These are phyloP conservation scores for Citrus reticulata DNA, from an alignment of 345 rosid genomes.

Conservation along the genomic window DNA sequence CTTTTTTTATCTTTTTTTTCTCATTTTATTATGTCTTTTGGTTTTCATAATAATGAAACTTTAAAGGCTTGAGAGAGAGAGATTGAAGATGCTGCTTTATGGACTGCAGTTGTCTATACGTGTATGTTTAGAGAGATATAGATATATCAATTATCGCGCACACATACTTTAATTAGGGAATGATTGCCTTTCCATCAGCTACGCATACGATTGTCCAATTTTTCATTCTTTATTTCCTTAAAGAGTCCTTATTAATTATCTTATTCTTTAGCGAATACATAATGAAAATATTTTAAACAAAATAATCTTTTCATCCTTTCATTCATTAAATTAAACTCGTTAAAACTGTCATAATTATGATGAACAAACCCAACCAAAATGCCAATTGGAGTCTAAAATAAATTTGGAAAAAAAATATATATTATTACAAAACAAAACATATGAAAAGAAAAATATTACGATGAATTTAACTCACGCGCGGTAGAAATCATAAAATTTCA, in stretches of 20 bases:
- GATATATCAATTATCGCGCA: too few relatives aligned
- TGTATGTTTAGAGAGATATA: background rate
- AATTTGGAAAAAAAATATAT: too few relatives aligned
- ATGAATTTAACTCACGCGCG: background rate
- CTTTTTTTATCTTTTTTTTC: background rate
- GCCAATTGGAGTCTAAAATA: too few relatives aligned
- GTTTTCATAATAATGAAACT: background rate
- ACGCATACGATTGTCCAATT: background rate
- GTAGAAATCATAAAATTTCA: background rate
- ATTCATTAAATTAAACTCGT: too few relatives aligned
- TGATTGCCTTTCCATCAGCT: constrained; percentile 24
- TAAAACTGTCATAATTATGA: too few relatives aligned
- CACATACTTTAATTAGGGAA: constrained; percentile 4
- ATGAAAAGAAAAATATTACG: background rate
- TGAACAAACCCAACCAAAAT: too few relatives aligned
- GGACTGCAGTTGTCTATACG: constrained; percentile 17
- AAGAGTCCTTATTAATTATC: background rate
- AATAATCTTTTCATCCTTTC: too few relatives aligned
- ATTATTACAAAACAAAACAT: background rate
- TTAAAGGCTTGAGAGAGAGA: background rate
- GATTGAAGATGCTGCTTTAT: constrained; percentile 19
- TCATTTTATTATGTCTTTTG: background rate
- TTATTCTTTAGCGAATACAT: background rate
- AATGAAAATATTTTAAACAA: background rate
- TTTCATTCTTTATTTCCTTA: background rate